Conservation (phyloP, 2,329 filamentous ascomycete species). For the Pseudogymnoascus sp. region DNA sequence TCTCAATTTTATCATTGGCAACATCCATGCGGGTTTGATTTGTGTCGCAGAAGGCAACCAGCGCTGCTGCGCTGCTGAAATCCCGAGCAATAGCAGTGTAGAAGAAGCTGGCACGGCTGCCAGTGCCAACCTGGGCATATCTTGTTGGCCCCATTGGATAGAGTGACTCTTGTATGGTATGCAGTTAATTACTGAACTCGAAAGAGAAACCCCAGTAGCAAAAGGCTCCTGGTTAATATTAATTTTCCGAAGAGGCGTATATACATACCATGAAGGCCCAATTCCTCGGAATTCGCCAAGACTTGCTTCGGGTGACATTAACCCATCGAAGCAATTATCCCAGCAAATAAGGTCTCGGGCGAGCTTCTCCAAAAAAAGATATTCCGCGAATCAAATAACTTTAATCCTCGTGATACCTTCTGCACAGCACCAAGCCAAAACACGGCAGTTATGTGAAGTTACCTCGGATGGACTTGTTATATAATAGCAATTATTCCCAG, state of each 20-base stretch:
- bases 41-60: constrained; percentile 51
- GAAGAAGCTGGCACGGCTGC: constrained; percentile 51
- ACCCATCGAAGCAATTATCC: neutral
- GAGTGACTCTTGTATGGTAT: neutral
- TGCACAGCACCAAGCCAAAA: neutral
- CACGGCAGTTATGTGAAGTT: neutral
- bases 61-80: constrained; percentile 39
- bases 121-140: constrained; percentile 51
- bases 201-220: neutral
- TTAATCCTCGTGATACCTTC: neutral
- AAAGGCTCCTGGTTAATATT: neutral
- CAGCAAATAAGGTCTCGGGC: neutral
- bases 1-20: constrained; percentile 41
- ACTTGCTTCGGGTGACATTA: neutral
- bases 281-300: neutral
- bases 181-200: neutral
- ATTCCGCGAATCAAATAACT: neutral
- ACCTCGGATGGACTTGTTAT: neutral
- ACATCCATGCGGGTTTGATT: constrained; percentile 52
- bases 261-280: neutral
- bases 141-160: constrained; percentile 25
- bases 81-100: constrained; percentile 48
- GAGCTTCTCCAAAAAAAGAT: neutral
- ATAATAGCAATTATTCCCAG: neutral
- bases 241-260: neutral